A percentile compares a stretch with the other conserved stretches of the same genome.
These are phyloP conservation scores for Paramecium octaurelia DNA, from an alignment of 73 alveolate species.

Conservation along the genomic window DNA sequence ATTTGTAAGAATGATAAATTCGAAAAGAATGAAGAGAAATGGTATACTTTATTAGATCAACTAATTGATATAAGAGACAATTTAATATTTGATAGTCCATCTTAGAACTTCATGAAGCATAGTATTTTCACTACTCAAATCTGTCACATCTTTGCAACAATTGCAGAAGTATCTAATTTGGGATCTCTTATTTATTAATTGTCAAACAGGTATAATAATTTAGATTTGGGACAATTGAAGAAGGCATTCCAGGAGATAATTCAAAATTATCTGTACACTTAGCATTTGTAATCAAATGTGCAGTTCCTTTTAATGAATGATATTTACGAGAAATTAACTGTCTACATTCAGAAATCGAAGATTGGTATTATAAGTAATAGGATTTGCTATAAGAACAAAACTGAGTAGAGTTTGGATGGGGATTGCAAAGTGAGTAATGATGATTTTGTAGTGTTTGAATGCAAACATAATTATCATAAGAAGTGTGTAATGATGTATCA, in stretches of 20 bases:
- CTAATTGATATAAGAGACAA: slow-evolving; percentile 13
- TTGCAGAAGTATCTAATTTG: background rate
- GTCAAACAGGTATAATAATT: background rate
- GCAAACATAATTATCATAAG: slow-evolving; percentile 22
- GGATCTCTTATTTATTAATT: background rate
- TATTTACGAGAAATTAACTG: background rate
- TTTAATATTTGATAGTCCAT: background rate
- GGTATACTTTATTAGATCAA: slow-evolving; percentile 13
- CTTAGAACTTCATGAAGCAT: background rate
- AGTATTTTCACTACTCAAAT: background rate
- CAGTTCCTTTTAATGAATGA: background rate
- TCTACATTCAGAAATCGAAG: background rate
- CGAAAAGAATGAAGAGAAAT: background rate
- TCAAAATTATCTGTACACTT: background rate
- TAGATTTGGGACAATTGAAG: slow-evolving; percentile 13
- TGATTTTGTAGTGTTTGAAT: slow-evolving; percentile 15
- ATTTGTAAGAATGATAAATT: slow-evolving; percentile 1
- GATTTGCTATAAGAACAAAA: background rate
- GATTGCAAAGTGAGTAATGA: background rate
- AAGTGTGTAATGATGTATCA: background rate
- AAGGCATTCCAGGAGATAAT: background rate
- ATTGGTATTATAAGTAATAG: background rate
- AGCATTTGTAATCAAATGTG: background rate
- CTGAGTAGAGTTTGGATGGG: background rate
- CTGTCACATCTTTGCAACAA: slow-evolving; percentile 15